A percentile compares a stretch with the other conserved stretches of the same genome.
Conservation (phyloP, 75 land plant genomes). For the Picea glauca region DNA sequence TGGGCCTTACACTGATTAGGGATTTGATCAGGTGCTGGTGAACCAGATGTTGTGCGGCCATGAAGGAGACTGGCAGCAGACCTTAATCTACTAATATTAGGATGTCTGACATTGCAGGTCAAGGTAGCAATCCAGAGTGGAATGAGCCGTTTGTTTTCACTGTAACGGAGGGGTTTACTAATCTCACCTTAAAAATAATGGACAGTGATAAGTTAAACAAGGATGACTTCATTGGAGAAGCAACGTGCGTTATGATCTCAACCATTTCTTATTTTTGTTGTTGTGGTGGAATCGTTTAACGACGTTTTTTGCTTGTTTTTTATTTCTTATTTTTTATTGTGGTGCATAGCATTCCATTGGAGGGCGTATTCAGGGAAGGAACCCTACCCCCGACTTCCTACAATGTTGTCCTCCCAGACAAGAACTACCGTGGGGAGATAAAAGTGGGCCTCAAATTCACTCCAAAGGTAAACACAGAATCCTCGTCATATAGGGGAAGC, state of each 20-base stretch:
- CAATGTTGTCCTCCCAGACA: constrained; percentile 23
- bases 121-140: constrained; percentile 62
- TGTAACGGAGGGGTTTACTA: constrained; percentile 28
- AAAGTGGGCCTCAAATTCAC: constrained; percentile 30
- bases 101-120: constrained; percentile 25
- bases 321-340: not conserved
- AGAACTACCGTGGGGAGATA: constrained; percentile 31
- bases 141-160: constrained; percentile 70
- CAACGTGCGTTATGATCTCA: constrained; percentile 33
- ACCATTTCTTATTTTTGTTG: not conserved
- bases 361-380: not conserved
- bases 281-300: not conserved
- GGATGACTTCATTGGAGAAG: constrained; percentile 69
- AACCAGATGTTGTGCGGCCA: no score
- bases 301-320: not conserved
- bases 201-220: constrained; percentile 44
- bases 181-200: constrained; percentile 50
- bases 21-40: no score
- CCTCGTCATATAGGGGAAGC: no score
- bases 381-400: constrained; percentile 13
- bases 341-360: not conserved
- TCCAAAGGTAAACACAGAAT: not conserved
- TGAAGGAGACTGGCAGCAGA: no score
- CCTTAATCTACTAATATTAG: no score
- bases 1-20: no score